Evolutionary conservation across 768 basidiomycete species (phyloP).

Genomic region (Tubosaeta brunneosetosa): DNA sequence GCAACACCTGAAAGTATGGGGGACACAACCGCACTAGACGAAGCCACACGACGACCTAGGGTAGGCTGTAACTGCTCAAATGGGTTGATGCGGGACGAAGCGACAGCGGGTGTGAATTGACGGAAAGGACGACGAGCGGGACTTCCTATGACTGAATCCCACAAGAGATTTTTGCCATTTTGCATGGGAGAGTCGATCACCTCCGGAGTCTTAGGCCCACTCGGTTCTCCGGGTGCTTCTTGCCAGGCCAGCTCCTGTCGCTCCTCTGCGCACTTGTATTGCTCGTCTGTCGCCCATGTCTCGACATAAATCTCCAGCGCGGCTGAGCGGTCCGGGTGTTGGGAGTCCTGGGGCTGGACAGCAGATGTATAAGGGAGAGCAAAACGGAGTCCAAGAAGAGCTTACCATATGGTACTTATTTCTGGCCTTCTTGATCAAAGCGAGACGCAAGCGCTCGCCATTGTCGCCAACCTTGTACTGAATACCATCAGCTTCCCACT

Average conservation of each 20-base stretch:
- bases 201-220: conserved; percentile 43
- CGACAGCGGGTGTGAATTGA: conserved; percentile 43
- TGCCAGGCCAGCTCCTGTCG: conserved; percentile 66
- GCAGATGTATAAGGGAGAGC: conserved; percentile 5
- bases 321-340: conserved; percentile 67
- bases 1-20: conserved; percentile 31
- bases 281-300: conserved; percentile 72
- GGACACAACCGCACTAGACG: conserved; percentile 27
- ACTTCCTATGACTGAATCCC: conserved; percentile 53
- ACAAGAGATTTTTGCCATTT: conserved; percentile 65
- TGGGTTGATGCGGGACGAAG: conserved; percentile 46
- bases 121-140: conserved; percentile 40
- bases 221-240: conserved; percentile 42
- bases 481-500: conserved; percentile 71
- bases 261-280: conserved; percentile 61
- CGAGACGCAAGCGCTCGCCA: conserved; percentile 64
- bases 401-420: conserved; percentile 72
- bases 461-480: conserved; percentile 67
- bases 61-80: conserved; percentile 37
- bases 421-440: conserved; percentile 65
- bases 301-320: conserved; percentile 74
- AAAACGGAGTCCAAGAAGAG: background rate
- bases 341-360: conserved; percentile 68
- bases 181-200: conserved; percentile 34
- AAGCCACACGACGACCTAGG: conserved; percentile 42